Conservation (phyloP, 1,139 yeast species). For the Lodderomyces parapsilosis region DNA sequence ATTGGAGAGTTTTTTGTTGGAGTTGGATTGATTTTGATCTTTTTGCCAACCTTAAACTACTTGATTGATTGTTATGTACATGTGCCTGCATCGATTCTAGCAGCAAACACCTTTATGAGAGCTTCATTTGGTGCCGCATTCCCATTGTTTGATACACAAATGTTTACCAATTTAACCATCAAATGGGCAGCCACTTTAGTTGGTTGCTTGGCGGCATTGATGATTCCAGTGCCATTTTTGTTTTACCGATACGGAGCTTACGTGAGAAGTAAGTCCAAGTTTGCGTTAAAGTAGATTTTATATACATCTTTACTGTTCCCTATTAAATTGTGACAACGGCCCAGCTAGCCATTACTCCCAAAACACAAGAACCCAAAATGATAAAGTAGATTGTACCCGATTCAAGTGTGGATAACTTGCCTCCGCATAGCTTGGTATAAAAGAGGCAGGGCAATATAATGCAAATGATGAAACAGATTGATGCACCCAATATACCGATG, state of each 20-base stretch:
- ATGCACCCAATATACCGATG: conserved; percentile 57
- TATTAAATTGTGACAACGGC: conserved; percentile 34
- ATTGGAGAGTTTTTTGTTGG: conserved; percentile 72
- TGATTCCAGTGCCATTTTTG: conserved; percentile 75
- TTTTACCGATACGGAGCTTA: conserved; percentile 64
- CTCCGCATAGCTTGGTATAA: conserved; percentile 42
- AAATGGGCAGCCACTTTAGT: conserved; percentile 83
- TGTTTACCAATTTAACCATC: conserved; percentile 73
- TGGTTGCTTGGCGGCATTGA: conserved; percentile 60
- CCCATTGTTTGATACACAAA: conserved; percentile 30
- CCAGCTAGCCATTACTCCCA: conserved; percentile 41
- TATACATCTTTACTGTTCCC: no score
- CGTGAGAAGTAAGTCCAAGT: conserved; percentile 56
- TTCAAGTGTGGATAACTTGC: conserved; percentile 23
- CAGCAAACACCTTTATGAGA: conserved; percentile 79
- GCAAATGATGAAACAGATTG: conserved; percentile 56
- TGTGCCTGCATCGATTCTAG: conserved; percentile 83
- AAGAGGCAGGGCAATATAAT: conserved; percentile 56
- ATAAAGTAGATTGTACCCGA: conserved; percentile 21
- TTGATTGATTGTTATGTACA: conserved; percentile 75
- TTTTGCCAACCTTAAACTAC: conserved; percentile 75
- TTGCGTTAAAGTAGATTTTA: conserved; percentile 39
- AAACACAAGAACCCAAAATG: conserved; percentile 22
- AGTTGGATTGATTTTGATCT: conserved; percentile 69
- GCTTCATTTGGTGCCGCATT: conserved; percentile 25